These are phyloP conservation scores for Trebouxia sp. DNA, from an alignment of 139 green algal genomes.

Conservation along the genomic window DNA sequence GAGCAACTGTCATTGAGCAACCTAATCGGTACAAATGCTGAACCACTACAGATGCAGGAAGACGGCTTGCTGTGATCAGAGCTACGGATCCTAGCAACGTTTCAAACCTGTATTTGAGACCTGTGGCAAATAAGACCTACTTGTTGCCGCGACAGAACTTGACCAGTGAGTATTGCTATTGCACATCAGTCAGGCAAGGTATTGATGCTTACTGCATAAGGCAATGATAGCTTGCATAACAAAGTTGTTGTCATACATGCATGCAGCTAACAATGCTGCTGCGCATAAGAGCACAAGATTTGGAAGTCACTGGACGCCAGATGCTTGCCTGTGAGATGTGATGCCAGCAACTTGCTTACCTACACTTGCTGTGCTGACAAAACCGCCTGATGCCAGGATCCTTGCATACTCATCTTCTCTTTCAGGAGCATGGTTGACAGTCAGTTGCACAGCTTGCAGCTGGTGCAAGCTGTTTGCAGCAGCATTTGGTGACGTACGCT, in stretches of 20 bases:
- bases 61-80: no score
- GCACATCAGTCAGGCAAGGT: background rate
- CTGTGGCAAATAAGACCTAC: no score
- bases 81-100: no score
- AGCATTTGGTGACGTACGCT: no score
- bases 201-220: background rate
- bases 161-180: no score
- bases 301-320: background rate
- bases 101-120: no score
- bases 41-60: no score
- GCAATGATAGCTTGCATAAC: background rate
- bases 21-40: no score
- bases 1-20: no score
- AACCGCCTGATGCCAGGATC: slow-evolving; percentile 36
- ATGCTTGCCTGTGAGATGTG: background rate
- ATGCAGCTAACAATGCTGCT: background rate
- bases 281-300: background rate
- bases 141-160: no score
- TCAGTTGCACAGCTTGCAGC: slow-evolving; percentile 24
- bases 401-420: slow-evolving; percentile 38
- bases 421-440: slow-evolving; percentile 33
- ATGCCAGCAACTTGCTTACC: background rate
- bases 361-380: slow-evolving; percentile 10
- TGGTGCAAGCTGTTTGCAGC: background rate
- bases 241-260: background rate